phyloP scores from a whole-genome alignment of 345 rosid species.

The Syzygium oleosum region DNA sequence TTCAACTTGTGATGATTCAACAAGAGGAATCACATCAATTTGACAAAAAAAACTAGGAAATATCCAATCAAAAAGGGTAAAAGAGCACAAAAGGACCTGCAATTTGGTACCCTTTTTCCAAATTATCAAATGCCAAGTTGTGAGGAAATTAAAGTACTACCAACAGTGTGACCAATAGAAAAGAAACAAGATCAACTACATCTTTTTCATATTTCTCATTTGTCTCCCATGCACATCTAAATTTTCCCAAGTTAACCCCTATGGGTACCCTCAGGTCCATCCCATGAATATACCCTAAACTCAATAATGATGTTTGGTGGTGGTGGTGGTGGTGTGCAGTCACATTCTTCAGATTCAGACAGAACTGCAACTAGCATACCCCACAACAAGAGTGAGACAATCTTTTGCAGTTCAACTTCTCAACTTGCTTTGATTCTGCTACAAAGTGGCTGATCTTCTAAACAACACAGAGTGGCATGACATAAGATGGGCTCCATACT shows the following conservation, averaged over 20 bases:
- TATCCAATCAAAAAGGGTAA: not conserved
- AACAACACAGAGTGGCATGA: not conserved
- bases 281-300: not conserved
- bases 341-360: not conserved
- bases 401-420: not conserved
- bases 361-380: not conserved
- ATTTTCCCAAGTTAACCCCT: not conserved
- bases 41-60: not conserved
- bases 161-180: not conserved
- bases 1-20: not conserved
- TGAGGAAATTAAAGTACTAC: not conserved
- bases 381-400: not conserved
- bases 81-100: not conserved
- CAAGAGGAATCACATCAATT: not conserved
- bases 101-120: not conserved
- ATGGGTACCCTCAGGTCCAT: not conserved
- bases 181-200: not conserved
- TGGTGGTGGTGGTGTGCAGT: not conserved
- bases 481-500: not conserved
- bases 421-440: not conserved
- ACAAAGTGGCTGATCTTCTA: not conserved
- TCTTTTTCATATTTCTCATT: not conserved
- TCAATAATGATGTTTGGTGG: not conserved
- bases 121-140: not conserved
- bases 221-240: not conserved